Evolutionary conservation across 2,329 filamentous ascomycete species (phyloP).

Genomic region (Colletotrichum musae): DNA sequence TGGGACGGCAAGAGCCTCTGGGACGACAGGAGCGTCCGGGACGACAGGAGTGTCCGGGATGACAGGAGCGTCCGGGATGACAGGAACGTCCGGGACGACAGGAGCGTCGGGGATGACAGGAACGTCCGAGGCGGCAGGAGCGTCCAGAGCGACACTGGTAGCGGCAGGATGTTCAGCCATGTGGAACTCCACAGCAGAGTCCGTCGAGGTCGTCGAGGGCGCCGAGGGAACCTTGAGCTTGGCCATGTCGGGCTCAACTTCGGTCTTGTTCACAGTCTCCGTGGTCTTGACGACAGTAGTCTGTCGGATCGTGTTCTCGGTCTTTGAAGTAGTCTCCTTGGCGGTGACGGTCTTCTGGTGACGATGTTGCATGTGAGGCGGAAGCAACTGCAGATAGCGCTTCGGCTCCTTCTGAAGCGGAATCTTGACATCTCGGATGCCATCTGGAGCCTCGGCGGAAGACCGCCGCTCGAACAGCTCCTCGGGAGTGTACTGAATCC

Average conservation of each 20-base stretch:
- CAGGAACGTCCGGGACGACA: too few species aligned
- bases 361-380: not conserved
- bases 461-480: constrained; percentile 13
- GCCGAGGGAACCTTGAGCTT: not conserved
- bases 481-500: constrained; percentile 19
- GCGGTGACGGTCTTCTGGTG: not conserved
- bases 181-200: not conserved
- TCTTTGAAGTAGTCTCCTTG: not conserved
- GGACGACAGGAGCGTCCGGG: too few species aligned
- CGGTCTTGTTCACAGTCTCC: not conserved
- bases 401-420: not conserved
- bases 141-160: not conserved
- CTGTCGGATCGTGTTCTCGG: not conserved
- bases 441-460: constrained; percentile 15
- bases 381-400: not conserved
- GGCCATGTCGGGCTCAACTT: not conserved
- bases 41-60: not conserved
- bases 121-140: too few species aligned
- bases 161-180: not conserved
- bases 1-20: not conserved
- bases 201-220: not conserved
- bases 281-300: not conserved
- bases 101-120: too few species aligned
- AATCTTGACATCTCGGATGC: constrained; percentile 28
- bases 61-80: not conserved